phyloP scores from a whole-genome alignment of 2,329 filamentous ascomycete species.

The Huntiella abstrusa region DNA sequence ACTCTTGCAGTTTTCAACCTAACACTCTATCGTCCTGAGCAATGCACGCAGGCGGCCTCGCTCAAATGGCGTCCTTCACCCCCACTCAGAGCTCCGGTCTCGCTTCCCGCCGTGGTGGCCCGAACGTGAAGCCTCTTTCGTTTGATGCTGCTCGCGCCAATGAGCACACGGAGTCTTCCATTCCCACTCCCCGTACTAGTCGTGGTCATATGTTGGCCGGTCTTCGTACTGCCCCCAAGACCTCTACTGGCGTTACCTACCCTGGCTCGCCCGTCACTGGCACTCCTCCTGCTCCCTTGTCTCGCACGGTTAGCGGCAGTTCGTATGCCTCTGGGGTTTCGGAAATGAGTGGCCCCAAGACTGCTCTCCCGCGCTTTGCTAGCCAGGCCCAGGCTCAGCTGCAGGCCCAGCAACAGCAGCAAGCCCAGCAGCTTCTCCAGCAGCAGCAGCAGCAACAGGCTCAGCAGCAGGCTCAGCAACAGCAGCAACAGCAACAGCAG shows the following conservation, averaged over 20 bases:
- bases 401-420: constrained; percentile 11
- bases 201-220: constrained; percentile 88
- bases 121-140: constrained; percentile 77
- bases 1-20: not conserved
- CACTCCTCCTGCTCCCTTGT: constrained; percentile 23
- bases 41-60: constrained; percentile 95
- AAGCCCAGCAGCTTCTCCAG: constrained; percentile 16
- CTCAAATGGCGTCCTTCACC: constrained; percentile 80
- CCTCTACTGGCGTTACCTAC: constrained; percentile 50
- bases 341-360: constrained; percentile 31
- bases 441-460: constrained; percentile 20
- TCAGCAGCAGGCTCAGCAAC: constrained; percentile 56
- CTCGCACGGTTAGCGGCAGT: constrained; percentile 28
- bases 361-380: constrained; percentile 32
- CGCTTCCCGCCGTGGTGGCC: constrained; percentile 65
- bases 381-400: constrained; percentile 11
- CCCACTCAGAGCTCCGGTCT: constrained; percentile 58
- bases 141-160: constrained; percentile 54
- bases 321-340: constrained; percentile 23
- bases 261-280: constrained; percentile 39
- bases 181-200: constrained; percentile 76
- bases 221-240: constrained; percentile 84
- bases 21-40: constrained; percentile 21
- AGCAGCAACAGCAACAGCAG: constrained; percentile 17
- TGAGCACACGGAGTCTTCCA: constrained; percentile 45